Conservation (phyloP, 2,329 filamentous ascomycete species). For the Sporothrix sp. region DNA sequence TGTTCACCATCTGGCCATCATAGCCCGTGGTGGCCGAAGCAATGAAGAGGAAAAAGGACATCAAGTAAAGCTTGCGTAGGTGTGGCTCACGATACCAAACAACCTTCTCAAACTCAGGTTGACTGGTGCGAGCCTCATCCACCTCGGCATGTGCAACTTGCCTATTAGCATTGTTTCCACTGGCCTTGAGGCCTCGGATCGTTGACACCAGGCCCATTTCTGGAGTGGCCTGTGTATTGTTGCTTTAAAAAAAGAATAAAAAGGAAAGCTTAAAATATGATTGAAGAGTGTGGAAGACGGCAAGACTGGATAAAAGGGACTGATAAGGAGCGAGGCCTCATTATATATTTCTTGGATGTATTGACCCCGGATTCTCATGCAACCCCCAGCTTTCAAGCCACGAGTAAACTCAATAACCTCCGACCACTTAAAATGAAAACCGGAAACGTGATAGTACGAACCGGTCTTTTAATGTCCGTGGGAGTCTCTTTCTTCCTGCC, state of each 20-base stretch:
- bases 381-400: too few species aligned
- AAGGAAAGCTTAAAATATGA: too few species aligned
- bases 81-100: slow-evolving; percentile 33
- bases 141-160: neutral
- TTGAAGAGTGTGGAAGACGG: neutral
- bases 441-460: neutral
- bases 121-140: neutral
- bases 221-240: too few species aligned
- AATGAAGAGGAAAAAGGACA: slow-evolving; percentile 37
- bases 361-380: neutral
- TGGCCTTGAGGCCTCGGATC: neutral
- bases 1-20: slow-evolving; percentile 45
- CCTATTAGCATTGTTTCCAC: neutral
- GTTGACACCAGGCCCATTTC: neutral
- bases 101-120: slow-evolving; percentile 23
- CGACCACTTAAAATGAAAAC: too few species aligned
- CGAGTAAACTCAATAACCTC: too few species aligned
- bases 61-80: slow-evolving; percentile 32
- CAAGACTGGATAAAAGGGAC: neutral
- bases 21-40: slow-evolving; percentile 54
- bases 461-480: neutral
- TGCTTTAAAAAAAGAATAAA: too few species aligned
- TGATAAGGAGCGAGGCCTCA: neutral
- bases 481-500: neutral
- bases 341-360: slow-evolving; percentile 1